These are phyloP conservation scores for Knufia petricola DNA, from an alignment of 2,329 filamentous ascomycete genomes.

Conservation along the genomic window DNA sequence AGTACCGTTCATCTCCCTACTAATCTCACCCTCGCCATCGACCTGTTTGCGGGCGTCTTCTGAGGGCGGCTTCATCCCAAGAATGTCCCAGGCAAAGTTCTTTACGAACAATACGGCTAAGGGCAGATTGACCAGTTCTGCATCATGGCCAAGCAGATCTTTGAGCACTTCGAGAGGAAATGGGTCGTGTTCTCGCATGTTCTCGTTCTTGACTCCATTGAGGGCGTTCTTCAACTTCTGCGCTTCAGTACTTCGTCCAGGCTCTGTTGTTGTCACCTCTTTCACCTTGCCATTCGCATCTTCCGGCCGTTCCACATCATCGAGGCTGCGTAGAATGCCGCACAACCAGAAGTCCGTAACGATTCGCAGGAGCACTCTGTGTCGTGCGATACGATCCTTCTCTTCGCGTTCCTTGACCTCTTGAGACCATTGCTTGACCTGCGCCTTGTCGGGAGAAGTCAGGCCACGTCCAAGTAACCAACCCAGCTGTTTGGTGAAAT, in stretches of 20 bases:
- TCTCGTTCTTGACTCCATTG: slow-evolving; percentile 46
- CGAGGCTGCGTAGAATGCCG: slow-evolving; percentile 71
- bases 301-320: slow-evolving; percentile 56
- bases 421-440: slow-evolving; percentile 64
- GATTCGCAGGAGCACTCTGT: slow-evolving; percentile 75
- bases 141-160: slow-evolving; percentile 85
- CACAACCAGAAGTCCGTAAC: slow-evolving; percentile 96
- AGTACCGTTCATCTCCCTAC: slow-evolving; percentile 31
- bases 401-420: slow-evolving; percentile 91
- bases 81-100: slow-evolving; percentile 87
- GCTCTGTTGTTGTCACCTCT: slow-evolving; percentile 40
- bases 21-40: slow-evolving; percentile 66
- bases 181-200: slow-evolving; percentile 66
- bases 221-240: slow-evolving; percentile 55
- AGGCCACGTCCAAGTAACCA: slow-evolving; percentile 89
- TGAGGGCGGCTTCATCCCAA: slow-evolving; percentile 64
- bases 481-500: slow-evolving; percentile 84
- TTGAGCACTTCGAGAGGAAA: slow-evolving; percentile 97
- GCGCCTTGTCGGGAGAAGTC: slow-evolving; percentile 77
- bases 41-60: slow-evolving; percentile 75
- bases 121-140: slow-evolving; percentile 83
- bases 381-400: slow-evolving; percentile 79
- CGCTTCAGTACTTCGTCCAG: slow-evolving; percentile 38
- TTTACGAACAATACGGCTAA: slow-evolving; percentile 93
- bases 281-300: slow-evolving; percentile 48